Evolutionary conservation across 805 yeast species (phyloP), one percentile per base, ranked within the genome.

Genomic region (Candida coquimbonensis): DNA sequence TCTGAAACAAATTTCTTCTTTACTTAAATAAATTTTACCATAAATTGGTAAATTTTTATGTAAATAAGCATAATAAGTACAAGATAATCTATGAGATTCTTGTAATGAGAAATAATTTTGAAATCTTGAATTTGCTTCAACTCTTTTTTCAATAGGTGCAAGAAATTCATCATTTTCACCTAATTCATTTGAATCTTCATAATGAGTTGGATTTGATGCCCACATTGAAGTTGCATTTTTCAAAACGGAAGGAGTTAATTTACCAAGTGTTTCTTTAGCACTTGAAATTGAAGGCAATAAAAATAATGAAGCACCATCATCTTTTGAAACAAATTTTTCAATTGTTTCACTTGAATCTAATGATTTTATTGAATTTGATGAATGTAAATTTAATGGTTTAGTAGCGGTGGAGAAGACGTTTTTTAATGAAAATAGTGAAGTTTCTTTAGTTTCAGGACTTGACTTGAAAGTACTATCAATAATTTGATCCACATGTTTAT

Each of bases 21-120:
- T 68, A 0, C 95, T 87, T 12, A 91, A 54, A 60, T 88, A 88
- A 2, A 90, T 57, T 54, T 87, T 86, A 1, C 98, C 98, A 63
- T 87, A 89, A 1, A 81, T 68, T 1, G 96, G 96, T 17, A 87
- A 66, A 12, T 84, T 76, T 52, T 85, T 75, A 51, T 78, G 81
- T 16, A 88, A 57, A 63, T 86, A 81, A 1, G 83, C 72, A 56
- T 77, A 82, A 57, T 87, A 91, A 1, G 87, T 73, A 0, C 95
- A 80, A 0, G 82, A 62, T 39, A 90, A 66, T 5, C 57, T 60
- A 36, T 78, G 79, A 2, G 67, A 57, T 0, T 69, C 71, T 6
- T 74, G 70, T 11, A 90, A 65, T 0, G 89, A 77, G 54, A 91
- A 91, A 53, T 81, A 83, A 1, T 67, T 60, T 40, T 77, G 71